Percentiles rank a stretch among this genome's conserved stretches.
Evolutionary conservation across 2,329 filamentous ascomycete species (phyloP).

Genomic region (Venturia pyrina): DNA sequence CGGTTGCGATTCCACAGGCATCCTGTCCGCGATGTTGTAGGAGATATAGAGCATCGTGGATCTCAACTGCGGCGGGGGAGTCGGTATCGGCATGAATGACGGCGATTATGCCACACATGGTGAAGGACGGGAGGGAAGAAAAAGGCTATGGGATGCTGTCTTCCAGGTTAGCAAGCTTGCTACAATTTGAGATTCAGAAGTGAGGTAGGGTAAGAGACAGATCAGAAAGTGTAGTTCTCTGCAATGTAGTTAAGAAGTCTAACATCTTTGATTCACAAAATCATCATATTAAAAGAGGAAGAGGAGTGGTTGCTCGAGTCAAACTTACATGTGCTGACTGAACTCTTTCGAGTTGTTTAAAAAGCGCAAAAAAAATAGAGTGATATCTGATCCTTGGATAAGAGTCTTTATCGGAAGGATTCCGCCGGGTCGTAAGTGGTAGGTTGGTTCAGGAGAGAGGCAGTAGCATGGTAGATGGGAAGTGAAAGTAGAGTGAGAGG

Average conservation of each 20-base stretch:
- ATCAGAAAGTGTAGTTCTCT: slow-evolving; percentile 16
- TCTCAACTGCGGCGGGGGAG: slow-evolving; percentile 30
- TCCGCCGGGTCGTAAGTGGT: neutral
- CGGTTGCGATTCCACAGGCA: slow-evolving; percentile 75
- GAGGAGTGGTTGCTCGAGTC: neutral
- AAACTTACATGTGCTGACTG: neutral
- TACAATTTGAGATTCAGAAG: neutral
- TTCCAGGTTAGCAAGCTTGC: neutral
- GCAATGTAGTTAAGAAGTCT: slow-evolving; percentile 29
- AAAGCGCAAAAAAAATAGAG: neutral
- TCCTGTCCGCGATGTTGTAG: slow-evolving; percentile 64
- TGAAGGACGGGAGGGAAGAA: slow-evolving; percentile 16
- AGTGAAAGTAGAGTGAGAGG: neutral
- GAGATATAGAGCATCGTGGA: slow-evolving; percentile 31
- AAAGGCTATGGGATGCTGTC: neutral
- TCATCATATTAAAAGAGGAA: slow-evolving; percentile 17
- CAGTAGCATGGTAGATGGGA: neutral
- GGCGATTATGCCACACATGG: slow-evolving; percentile 42
- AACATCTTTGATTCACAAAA: slow-evolving; percentile 28
- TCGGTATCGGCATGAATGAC: slow-evolving; percentile 36
- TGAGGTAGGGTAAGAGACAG: neutral
- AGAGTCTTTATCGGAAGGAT: neutral
- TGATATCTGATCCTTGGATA: neutral
- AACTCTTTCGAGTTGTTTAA: neutral
- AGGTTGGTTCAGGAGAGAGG: neutral